Evolutionary conservation across 495 filamentous ascomycete species (phyloP), one percentile per base, ranked within the genome.

Genomic region (Trichocladium uniseriatum): DNA sequence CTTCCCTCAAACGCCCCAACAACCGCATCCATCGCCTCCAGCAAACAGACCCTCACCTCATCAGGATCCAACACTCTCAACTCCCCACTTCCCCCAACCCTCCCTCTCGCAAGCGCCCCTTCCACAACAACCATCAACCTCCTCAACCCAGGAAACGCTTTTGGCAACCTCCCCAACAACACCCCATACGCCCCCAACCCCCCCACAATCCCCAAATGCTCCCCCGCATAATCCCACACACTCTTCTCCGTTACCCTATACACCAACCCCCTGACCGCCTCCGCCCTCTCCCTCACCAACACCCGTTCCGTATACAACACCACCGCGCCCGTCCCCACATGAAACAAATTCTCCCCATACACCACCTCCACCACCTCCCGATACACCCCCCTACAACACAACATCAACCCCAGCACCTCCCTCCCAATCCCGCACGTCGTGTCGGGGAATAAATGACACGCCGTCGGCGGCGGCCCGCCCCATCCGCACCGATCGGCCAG

Each of bases 281-380:
- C 34, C 0, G 43, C 21, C 16, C 40, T 24, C 27, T 31, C 19
- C n/a, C 19, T 9, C 6, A 34, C 21, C n/a, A 58, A 20, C 13
- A 58, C 24, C 32, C 43, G 21, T 0, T 22, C 10, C 8, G 46
- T 47, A 14, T 44, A 48, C 9, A 54, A 40, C 20, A 54, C 9
- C 11, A 43, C 5, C 10, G 43, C 38, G 1, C 55, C 55, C 9
- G 55, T 28, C 11, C 18, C 13, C 15, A 57, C 43, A 18, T 49
- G 38, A 46, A 64, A 59, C 4, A 41, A 45, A 51, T 52, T 66
- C 15, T 40, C 39, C 6, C 1, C 36, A 19, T 61, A 65, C 22
- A 65, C 27, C 2, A 63, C 47, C 9, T 51, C 42, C 1, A 53
- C 46, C 0, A 41, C 57, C 43, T 65, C 62, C 10, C 52, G 41